These are phyloP conservation scores for Rhamnella rubrinervis DNA, from an alignment of 331 rosid genomes.

Conservation along the genomic window DNA sequence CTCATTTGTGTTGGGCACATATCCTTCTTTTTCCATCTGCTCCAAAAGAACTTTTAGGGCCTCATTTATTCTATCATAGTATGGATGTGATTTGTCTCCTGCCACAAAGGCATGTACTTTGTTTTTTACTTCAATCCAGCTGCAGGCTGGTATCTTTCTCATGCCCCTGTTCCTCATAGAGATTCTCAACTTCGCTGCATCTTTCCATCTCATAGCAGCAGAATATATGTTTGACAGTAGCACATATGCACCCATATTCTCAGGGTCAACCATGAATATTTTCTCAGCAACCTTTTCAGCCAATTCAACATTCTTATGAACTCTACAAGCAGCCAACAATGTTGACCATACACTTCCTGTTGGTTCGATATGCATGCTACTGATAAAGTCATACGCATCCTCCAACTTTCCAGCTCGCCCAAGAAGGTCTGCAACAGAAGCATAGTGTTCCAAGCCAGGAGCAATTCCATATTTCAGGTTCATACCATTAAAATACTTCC, in stretches of 20 bases:
- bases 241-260: constrained; percentile 40
- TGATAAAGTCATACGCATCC: constrained; percentile 68
- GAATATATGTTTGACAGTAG: constrained; percentile 43
- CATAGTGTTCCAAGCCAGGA: constrained; percentile 80
- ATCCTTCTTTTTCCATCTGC: constrained; percentile 51
- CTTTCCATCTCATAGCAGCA: constrained; percentile 49
- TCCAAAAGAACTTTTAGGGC: constrained; percentile 42
- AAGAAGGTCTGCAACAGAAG: constrained; percentile 85
- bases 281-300: constrained; percentile 48
- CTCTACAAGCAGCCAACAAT: constrained; percentile 71
- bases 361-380: constrained; percentile 53
- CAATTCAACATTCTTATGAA: constrained; percentile 41
- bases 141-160: constrained; percentile 50
- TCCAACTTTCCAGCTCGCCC: constrained; percentile 84
- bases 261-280: constrained; percentile 36
- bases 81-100: constrained; percentile 46
- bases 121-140: constrained; percentile 55
- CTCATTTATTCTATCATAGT: constrained; percentile 35
- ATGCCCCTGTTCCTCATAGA: constrained; percentile 37
- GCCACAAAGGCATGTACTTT: constrained; percentile 48
- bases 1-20: constrained; percentile 41
- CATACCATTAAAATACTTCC: constrained; percentile 72
- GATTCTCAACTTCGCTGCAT: constrained; percentile 43
- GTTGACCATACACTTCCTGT: constrained; percentile 85
- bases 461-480: constrained; percentile 45